Evolutionary conservation across 1,139 yeast species (phyloP).

Genomic region (Wickerhamiella pararugosa): DNA sequence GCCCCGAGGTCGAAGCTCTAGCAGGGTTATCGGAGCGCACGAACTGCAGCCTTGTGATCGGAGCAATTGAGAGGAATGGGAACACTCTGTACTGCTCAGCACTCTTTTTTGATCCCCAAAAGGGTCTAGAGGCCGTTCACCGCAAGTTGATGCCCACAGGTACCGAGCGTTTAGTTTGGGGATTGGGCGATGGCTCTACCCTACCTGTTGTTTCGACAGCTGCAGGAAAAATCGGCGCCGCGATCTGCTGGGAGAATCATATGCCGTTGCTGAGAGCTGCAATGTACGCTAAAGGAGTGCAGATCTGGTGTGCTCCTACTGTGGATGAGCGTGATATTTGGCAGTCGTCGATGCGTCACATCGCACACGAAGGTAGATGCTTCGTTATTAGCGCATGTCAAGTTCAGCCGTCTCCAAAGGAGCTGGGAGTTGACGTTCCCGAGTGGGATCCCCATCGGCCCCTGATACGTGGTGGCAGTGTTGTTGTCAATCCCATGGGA

Average conservation of each 20-base stretch:
- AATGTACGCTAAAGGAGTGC: conserved; percentile 28
- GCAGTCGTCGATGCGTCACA: conserved; percentile 8
- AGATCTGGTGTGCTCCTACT: conserved; percentile 28
- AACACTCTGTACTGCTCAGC: conserved; percentile 27
- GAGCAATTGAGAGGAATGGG: conserved; percentile 27
- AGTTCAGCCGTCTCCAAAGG: conserved; percentile 9
- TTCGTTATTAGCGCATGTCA: conserved; percentile 8
- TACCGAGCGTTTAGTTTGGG: conserved; percentile 30
- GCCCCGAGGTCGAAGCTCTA: conserved; percentile 20
- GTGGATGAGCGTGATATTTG: conserved; percentile 9
- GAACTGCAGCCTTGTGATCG: conserved; percentile 30
- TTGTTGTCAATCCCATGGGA: conserved; percentile 29
- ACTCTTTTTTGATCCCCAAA: conserved; percentile 24
- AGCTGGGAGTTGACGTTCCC: conserved; percentile 5
- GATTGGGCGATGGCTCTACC: conserved; percentile 31
- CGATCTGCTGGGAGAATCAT: conserved; percentile 32
- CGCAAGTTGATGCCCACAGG: conserved; percentile 31
- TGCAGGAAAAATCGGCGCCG: conserved; percentile 29
- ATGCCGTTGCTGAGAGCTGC: conserved; percentile 27
- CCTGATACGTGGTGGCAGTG: conserved; percentile 28
- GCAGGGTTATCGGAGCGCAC: conserved; percentile 5
- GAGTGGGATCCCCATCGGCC: conserved; percentile 10
- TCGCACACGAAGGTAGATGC: conserved; percentile 8
- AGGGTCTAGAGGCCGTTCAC: conserved; percentile 28
- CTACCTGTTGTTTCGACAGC: conserved; percentile 23